Evolutionary conservation across 148 eudicot genomes (phyloP).

Genomic region (Rhododendron henanense): DNA sequence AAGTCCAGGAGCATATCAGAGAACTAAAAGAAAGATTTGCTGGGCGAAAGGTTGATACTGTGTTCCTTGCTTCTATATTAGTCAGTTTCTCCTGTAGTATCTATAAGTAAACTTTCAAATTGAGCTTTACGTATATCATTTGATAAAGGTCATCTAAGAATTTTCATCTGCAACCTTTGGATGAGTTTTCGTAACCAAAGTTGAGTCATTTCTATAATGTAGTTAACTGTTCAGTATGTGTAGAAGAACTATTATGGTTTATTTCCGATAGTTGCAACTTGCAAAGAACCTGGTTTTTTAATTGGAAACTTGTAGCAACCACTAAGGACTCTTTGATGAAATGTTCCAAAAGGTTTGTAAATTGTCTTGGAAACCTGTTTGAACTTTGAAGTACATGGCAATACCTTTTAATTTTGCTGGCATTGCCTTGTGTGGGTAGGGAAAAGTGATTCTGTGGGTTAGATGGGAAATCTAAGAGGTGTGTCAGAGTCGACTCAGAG

Average conservation of each 20-base stretch:
- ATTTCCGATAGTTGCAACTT: background rate
- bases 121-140: background rate
- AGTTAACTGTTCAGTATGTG: background rate
- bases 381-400: background rate
- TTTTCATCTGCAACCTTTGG: background rate
- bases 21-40: slow-evolving; percentile 76
- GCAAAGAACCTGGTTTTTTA: background rate
- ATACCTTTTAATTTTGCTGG: background rate
- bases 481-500: background rate
- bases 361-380: background rate
- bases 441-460: background rate
- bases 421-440: background rate
- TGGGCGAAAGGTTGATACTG: slow-evolving; percentile 68
- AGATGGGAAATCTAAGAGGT: background rate
- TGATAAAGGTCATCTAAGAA: background rate
- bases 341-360: background rate
- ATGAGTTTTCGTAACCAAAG: background rate
- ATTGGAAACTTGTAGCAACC: background rate
- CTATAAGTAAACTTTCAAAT: background rate
- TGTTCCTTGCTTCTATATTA: slow-evolving; percentile 8
- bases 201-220: background rate
- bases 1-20: slow-evolving; percentile 65
- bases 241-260: background rate
- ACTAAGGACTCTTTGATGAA: background rate
- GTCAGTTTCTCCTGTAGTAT: background rate